Percentiles rank a stretch among this genome's conserved stretches.
Conservation (phyloP, 192 early-diverging fungal genomes). For the Geranomyces variabilis region DNA sequence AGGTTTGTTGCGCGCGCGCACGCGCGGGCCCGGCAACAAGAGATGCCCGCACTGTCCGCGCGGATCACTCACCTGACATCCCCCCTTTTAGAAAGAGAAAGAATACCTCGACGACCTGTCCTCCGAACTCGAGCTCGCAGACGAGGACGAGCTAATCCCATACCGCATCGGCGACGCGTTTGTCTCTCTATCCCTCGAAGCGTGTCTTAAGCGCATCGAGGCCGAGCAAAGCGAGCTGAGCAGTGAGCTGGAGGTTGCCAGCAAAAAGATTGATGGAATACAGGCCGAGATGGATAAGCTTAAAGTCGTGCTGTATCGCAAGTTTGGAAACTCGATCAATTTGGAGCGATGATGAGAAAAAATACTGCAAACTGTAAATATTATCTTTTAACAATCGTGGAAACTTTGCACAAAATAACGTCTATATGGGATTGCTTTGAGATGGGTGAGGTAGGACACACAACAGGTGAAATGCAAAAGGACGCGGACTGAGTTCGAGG, state of each 20-base stretch:
- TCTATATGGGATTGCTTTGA: too few relatives aligned
- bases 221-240: constrained; percentile 65
- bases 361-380: background rate
- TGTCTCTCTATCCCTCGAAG: constrained; percentile 69
- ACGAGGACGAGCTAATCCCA: constrained; percentile 87
- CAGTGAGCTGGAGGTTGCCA: constrained; percentile 62
- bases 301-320: constrained; percentile 84
- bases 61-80: too few relatives aligned
- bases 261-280: constrained; percentile 64
- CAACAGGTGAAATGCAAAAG: too few relatives aligned
- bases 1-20: constrained; percentile 56
- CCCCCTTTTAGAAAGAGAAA: constrained; percentile 66
- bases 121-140: constrained; percentile 86
- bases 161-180: constrained; percentile 91
- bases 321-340: constrained; percentile 96
- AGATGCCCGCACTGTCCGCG: too few relatives aligned
- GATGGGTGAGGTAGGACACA: too few relatives aligned
- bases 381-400: too few relatives aligned
- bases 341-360: constrained; percentile 62
- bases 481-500: too few relatives aligned
- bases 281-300: constrained; percentile 76
- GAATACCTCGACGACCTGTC: constrained; percentile 95
- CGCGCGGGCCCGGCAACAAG: too few relatives aligned
- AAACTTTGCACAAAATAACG: too few relatives aligned
- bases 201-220: constrained; percentile 73